Evolutionary conservation across 2,329 filamentous ascomycete species (phyloP).

Genomic region (Septoria petroselini): DNA sequence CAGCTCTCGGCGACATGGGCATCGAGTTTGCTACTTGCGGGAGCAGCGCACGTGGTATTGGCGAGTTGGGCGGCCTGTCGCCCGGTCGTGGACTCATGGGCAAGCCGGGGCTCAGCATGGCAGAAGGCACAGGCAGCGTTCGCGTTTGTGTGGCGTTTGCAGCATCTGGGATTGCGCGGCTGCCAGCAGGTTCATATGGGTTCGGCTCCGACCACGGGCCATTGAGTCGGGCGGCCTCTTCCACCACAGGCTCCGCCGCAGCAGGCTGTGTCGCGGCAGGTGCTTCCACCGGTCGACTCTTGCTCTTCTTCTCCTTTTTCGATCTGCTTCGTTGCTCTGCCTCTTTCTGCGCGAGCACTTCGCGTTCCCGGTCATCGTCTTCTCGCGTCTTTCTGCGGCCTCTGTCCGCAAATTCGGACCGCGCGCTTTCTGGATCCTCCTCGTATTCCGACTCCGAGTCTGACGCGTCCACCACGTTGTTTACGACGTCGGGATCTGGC

Average conservation of each 20-base stretch:
- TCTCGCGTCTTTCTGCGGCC: constrained; percentile 81
- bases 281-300: constrained; percentile 42
- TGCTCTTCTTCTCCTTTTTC: constrained; percentile 64
- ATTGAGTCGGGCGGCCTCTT: constrained; percentile 14
- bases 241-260: constrained; percentile 13
- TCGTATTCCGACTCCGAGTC: constrained; percentile 74
- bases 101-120: constrained; percentile 59
- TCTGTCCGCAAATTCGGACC: constrained; percentile 44
- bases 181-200: constrained; percentile 32
- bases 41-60: constrained; percentile 56
- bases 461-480: constrained; percentile 56
- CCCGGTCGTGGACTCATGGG: constrained; percentile 60
- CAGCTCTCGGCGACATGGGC: constrained; percentile 63
- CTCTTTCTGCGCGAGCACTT: constrained; percentile 59
- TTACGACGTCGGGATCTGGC: constrained; percentile 20
- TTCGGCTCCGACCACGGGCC: constrained; percentile 28
- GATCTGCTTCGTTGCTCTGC: constrained; percentile 69
- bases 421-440: constrained; percentile 57
- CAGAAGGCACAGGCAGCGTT: constrained; percentile 44
- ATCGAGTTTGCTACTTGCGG: constrained; percentile 58
- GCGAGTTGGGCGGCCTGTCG: constrained; percentile 59
- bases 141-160: constrained; percentile 26
- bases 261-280: constrained; percentile 14
- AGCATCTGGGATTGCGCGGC: constrained; percentile 30
- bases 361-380: constrained; percentile 78